These are phyloP conservation scores for Ustilago curta DNA, from an alignment of 1,284 basidiomycete species.

Conservation along the genomic window DNA sequence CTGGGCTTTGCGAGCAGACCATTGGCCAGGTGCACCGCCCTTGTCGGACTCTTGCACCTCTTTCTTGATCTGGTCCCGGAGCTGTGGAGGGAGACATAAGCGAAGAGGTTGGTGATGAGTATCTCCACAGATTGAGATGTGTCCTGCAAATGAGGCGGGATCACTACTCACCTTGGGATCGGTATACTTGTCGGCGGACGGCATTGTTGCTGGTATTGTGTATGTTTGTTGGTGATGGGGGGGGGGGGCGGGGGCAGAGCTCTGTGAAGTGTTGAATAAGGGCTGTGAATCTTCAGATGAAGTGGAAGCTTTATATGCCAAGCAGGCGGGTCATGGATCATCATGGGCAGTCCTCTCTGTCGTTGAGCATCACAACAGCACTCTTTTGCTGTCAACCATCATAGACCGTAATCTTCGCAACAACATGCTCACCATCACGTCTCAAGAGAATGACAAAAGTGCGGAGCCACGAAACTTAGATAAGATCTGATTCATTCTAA, in stretches of 20 bases:
- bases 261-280: neutral
- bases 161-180: conserved; percentile 43
- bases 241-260: too few species aligned
- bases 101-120: neutral
- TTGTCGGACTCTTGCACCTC: conserved; percentile 46
- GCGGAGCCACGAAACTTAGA: conserved; percentile 17
- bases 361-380: neutral
- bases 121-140: neutral
- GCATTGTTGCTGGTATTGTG: conserved; percentile 19
- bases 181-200: conserved; percentile 50
- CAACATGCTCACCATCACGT: neutral
- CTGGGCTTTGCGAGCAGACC: conserved; percentile 47
- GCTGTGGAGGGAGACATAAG: conserved; percentile 10
- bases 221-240: neutral
- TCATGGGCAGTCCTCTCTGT: neutral
- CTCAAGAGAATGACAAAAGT: neutral
- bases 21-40: conserved; percentile 44
- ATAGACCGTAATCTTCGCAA: neutral
- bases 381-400: neutral
- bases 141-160: too few species aligned
- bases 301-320: conserved; percentile 9
- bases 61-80: conserved; percentile 38
- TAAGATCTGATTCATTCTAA: conserved; percentile 40
- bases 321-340: neutral
- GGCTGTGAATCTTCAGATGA: too few species aligned